Percentiles rank a stretch among this genome's conserved stretches.
Evolutionary conservation across 768 basidiomycete genomes (phyloP).

Genomic region (Suillus brevipes): DNA sequence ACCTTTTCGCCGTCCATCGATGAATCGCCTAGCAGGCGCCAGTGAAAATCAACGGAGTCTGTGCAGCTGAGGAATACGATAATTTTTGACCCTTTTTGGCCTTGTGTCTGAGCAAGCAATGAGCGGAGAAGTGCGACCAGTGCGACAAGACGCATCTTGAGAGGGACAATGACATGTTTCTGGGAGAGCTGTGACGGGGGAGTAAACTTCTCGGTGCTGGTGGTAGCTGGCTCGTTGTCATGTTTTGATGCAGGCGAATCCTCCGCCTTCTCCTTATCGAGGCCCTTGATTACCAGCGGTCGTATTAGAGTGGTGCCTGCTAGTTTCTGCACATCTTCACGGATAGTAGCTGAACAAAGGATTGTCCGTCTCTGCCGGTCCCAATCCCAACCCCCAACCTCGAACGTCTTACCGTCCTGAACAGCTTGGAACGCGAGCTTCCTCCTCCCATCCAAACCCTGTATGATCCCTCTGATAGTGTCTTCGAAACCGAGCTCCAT

Average conservation of each 20-base stretch:
- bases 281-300: slow-evolving; percentile 83
- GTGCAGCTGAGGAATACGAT: slow-evolving; percentile 97
- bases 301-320: slow-evolving; percentile 79
- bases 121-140: slow-evolving; percentile 84
- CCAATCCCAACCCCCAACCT: slow-evolving; percentile 89
- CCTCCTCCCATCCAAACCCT: slow-evolving; percentile 80
- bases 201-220: slow-evolving; percentile 67
- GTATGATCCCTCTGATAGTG: slow-evolving; percentile 86
- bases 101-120: slow-evolving; percentile 63
- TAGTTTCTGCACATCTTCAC: slow-evolving; percentile 91
- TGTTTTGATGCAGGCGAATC: slow-evolving; percentile 18
- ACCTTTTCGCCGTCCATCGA: slow-evolving; percentile 52
- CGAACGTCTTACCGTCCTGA: slow-evolving; percentile 62
- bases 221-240: slow-evolving; percentile 19
- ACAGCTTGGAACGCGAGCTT: slow-evolving; percentile 70
- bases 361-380: slow-evolving; percentile 75
- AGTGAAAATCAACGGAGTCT: slow-evolving; percentile 97
- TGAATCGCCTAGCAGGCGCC: slow-evolving; percentile 76
- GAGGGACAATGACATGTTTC: slow-evolving; percentile 85
- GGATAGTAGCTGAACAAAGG: slow-evolving; percentile 95
- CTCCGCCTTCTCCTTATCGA: slow-evolving; percentile 44
- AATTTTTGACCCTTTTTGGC: slow-evolving; percentile 61
- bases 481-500: slow-evolving; percentile 99
- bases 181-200: slow-evolving; percentile 93
- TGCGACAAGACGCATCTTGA: slow-evolving; percentile 92